Percentiles rank a stretch among this genome's conserved stretches.
Evolutionary conservation across 1,284 basidiomycete genomes (phyloP).

Genomic region (Inonotus obliquus): DNA sequence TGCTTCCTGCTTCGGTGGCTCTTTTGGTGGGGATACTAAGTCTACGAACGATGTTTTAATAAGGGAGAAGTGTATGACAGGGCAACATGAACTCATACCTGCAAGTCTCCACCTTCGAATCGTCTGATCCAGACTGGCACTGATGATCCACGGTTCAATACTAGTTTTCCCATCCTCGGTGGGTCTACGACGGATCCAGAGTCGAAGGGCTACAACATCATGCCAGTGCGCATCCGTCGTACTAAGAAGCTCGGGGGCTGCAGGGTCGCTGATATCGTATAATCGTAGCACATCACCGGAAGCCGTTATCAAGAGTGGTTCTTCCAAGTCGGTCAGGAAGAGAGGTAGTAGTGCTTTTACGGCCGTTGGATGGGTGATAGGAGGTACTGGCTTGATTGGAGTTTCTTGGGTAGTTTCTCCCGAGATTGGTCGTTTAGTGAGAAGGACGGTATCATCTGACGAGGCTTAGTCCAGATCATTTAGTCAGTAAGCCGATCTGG

Average conservation of each 20-base stretch:
- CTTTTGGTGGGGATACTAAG: conserved; percentile 37
- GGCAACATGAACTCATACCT: conserved; percentile 38
- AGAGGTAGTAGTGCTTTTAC: conserved; percentile 47
- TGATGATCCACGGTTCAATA: conserved; percentile 75
- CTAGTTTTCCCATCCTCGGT: conserved; percentile 40
- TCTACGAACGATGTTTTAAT: conserved; percentile 34
- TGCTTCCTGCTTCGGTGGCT: conserved; percentile 30
- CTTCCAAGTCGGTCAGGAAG: conserved; percentile 58
- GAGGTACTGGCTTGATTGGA: conserved; percentile 3
- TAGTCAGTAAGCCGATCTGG: neutral
- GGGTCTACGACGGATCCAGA: conserved; percentile 58
- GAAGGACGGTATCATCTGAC: conserved; percentile 76
- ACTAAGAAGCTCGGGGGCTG: conserved; percentile 62
- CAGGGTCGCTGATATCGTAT: conserved; percentile 60
- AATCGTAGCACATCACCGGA: conserved; percentile 78
- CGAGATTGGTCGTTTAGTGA: conserved; percentile 38
- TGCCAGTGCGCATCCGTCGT: conserved; percentile 81
- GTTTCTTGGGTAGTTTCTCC: conserved; percentile 10
- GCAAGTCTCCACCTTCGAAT: conserved; percentile 75
- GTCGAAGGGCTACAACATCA: conserved; percentile 68
- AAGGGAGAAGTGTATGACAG: neutral
- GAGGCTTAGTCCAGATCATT: conserved; percentile 54
- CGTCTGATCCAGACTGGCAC: conserved; percentile 80
- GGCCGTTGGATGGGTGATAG: conserved; percentile 16
- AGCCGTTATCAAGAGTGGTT: conserved; percentile 74